Evolutionary conservation across 1,139 yeast genomes (phyloP), one percentile per base, ranked within the genome.

Genomic region (Hyphopichia fennica): DNA sequence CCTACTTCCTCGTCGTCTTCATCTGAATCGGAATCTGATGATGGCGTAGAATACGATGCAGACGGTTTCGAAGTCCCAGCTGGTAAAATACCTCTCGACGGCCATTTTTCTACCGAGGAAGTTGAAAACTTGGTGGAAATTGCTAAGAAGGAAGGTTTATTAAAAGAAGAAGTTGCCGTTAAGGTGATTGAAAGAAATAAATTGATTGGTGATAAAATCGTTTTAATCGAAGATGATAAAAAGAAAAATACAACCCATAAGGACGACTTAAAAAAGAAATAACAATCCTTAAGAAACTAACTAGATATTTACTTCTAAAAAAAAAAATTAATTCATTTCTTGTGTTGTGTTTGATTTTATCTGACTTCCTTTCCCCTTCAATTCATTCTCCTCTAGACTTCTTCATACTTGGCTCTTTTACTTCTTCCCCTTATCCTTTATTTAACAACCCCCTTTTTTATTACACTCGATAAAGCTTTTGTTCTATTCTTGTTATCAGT

Each of bases 1-100:
- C n/a, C 9, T 8, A 10, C 30, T 13, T 10, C 15, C 30, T 17
- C 34, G n/a, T 20, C 35, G 13, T 35, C 40, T 22, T 42, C 39
- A 11, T 37, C 40, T 8, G 36, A 35, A 31, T 6, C 32, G 16
- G 37, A 45, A n/a, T 41, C 37, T 17, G 49, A 40, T 3, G 41
- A 37, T 11, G 50, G 41, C 10, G 44, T 38, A 14, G 49, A 53
- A 20, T 46, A 50, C 35, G 75, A 69, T 46, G 46, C 54, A 7
- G 75, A 69, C 40, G 75, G 75, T 14, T 65, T 69, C 43, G 64
- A 56, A 40, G 54, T 69, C 13, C 75, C 75, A 2, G 50, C 51
- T 30, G 75, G 73, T 1, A 70, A 65, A 45, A 64, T 70, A 9
- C 75, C 75, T 0, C 41, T 70, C 27, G 75, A 70, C 43, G 72